Conservation (phyloP, 352 stramenopile genomes). For the Phytophthora crassamura region DNA sequence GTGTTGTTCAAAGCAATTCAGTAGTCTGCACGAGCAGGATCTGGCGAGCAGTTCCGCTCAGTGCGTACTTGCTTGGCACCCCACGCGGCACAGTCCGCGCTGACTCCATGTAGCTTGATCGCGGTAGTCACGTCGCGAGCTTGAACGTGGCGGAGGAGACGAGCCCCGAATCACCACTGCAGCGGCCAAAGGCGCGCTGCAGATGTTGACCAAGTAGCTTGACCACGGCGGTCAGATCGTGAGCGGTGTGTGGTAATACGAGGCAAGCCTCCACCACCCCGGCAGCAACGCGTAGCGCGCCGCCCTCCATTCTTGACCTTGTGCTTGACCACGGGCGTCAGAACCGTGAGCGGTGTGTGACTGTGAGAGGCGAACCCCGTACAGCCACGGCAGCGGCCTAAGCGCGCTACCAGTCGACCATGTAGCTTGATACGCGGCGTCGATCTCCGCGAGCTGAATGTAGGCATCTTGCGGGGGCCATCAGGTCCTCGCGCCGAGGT, state of each 20-base stretch:
- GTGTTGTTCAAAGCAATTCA: background rate
- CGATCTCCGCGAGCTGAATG: background rate
- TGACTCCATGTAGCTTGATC: slow-evolving; percentile 3
- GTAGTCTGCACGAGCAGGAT: too few relatives aligned
- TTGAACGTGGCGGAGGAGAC: background rate
- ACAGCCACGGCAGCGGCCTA: too few relatives aligned
- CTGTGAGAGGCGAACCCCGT: too few relatives aligned
- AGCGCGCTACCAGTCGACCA: too few relatives aligned
- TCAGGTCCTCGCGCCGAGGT: background rate
- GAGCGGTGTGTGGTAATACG: slow-evolving; percentile 1
- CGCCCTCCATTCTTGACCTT: too few relatives aligned
- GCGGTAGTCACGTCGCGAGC: background rate
- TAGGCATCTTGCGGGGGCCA: background rate
- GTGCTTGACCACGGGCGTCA: slow-evolving; percentile 3
- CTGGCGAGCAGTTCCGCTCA: background rate
- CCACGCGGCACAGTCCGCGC: too few relatives aligned
- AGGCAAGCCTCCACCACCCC: too few relatives aligned
- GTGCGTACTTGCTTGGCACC: background rate
- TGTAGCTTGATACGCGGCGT: background rate
- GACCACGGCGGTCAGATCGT: background rate
- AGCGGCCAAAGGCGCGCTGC: background rate
- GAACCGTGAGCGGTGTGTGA: background rate
- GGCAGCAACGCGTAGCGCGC: too few relatives aligned
- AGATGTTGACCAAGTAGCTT: too few relatives aligned
- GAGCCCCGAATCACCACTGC: background rate